phyloP scores from a whole-genome alignment of 495 filamentous ascomycete species.

The Tuber umbilicatum region DNA sequence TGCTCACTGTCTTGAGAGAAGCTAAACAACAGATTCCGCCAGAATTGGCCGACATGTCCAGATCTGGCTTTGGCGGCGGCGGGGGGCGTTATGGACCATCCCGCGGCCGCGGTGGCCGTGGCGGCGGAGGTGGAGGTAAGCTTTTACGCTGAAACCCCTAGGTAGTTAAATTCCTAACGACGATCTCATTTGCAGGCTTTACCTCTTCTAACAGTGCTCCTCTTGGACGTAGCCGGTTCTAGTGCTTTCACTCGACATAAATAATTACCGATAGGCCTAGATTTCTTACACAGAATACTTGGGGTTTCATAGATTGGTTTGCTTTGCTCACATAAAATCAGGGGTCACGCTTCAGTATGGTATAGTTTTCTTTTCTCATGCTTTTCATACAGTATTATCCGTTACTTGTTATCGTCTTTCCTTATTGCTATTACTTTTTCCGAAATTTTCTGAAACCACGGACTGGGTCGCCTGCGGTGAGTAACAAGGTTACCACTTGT shows the following conservation, averaged over 20 bases:
- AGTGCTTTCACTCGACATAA: conserved; percentile 28
- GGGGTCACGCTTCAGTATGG: conserved; percentile 32
- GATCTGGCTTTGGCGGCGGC: conserved; percentile 83
- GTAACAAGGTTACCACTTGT: neutral
- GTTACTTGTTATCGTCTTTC: conserved; percentile 10
- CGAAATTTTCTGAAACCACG: neutral
- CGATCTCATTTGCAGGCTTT: conserved; percentile 43
- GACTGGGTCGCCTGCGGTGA: neutral
- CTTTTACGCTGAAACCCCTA: conserved; percentile 13
- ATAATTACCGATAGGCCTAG: conserved; percentile 38
- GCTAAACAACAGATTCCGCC: conserved; percentile 99
- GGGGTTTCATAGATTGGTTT: conserved; percentile 41
- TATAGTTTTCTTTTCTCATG: conserved; percentile 24
- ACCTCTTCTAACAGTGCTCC: conserved; percentile 61
- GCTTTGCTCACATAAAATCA: conserved; percentile 38
- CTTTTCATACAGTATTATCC: conserved; percentile 12
- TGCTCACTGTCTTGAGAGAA: conserved; percentile 83
- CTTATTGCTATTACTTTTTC: neutral
- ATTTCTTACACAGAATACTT: conserved; percentile 36
- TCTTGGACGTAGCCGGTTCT: conserved; percentile 52
- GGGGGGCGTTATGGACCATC: conserved; percentile 61
- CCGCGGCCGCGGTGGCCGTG: conserved; percentile 59
- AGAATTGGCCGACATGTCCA: conserved; percentile 87
- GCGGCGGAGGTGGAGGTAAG: conserved; percentile 53
- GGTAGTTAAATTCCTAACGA: conserved; percentile 26